phyloP scores from a whole-genome alignment of 371 early-diverging fungal species.

The Haplosporangium sp. region DNA sequence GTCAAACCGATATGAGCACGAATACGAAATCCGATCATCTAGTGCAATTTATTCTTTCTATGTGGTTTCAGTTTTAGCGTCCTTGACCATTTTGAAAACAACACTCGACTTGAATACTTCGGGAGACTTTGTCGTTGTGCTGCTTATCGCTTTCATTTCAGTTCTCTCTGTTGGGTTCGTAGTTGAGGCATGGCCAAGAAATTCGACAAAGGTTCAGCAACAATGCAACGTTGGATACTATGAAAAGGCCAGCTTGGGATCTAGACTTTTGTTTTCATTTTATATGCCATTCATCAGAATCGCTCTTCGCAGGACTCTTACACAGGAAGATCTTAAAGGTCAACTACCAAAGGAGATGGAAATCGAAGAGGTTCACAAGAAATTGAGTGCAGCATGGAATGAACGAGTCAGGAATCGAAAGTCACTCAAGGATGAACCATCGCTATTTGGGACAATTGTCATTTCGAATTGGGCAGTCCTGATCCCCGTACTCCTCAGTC shows the following conservation, averaged over 20 bases:
- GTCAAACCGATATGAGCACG: slow-evolving; percentile 31
- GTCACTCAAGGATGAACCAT: slow-evolving; percentile 13
- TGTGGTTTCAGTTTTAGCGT: slow-evolving; percentile 3
- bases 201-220: slow-evolving; percentile 21
- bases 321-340: slow-evolving; percentile 9
- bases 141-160: neutral
- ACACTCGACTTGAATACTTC: slow-evolving; percentile 2
- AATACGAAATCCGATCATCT: slow-evolving; percentile 39
- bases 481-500: slow-evolving; percentile 25
- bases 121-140: neutral
- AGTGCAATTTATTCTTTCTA: slow-evolving; percentile 26
- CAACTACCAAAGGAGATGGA: slow-evolving; percentile 19
- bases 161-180: slow-evolving; percentile 16
- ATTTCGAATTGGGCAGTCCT: neutral
- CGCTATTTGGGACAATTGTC: slow-evolving; percentile 19
- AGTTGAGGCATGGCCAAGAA: slow-evolving; percentile 41
- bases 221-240: slow-evolving; percentile 19
- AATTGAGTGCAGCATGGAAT: slow-evolving; percentile 18
- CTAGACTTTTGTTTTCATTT: slow-evolving; percentile 21
- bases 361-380: slow-evolving; percentile 1
- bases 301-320: slow-evolving; percentile 12
- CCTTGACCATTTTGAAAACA: slow-evolving; percentile 10
- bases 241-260: slow-evolving; percentile 31
- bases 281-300: slow-evolving; percentile 17
- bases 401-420: neutral